phyloP scores from a whole-genome alignment of 768 basidiomycete species.

The Phanerochaete carnosa region DNA sequence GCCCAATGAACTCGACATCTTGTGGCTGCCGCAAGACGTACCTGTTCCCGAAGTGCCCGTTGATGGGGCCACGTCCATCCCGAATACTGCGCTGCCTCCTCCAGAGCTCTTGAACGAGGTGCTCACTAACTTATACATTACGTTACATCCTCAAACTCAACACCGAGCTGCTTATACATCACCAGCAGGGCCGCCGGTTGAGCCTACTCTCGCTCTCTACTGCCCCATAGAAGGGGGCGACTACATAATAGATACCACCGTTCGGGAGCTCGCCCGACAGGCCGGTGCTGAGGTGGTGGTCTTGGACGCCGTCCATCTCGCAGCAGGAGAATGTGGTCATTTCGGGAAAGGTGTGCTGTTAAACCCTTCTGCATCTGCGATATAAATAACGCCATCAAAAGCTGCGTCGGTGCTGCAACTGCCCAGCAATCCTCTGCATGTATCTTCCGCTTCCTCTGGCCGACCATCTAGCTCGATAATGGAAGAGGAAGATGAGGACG shows the following conservation, averaged over 20 bases:
- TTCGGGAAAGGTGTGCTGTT: conserved; percentile 68
- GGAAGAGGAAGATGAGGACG: conserved; percentile 48
- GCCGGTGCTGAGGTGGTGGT: conserved; percentile 80
- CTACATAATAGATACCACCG: conserved; percentile 75
- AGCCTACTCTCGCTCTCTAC: conserved; percentile 83
- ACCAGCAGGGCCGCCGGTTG: conserved; percentile 49
- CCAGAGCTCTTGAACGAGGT: conserved; percentile 75
- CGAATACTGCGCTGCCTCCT: conserved; percentile 51
- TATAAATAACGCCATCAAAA: conserved; percentile 22
- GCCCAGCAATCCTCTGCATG: conserved; percentile 75
- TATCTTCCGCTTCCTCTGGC: conserved; percentile 32
- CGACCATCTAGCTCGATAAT: conserved; percentile 27
- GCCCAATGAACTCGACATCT: conserved; percentile 51
- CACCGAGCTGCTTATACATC: conserved; percentile 64
- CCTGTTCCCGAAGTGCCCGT: not conserved
- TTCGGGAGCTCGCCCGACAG: conserved; percentile 70
- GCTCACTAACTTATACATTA: conserved; percentile 70
- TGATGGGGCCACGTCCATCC: conserved; percentile 14
- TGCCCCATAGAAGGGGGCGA: conserved; percentile 89
- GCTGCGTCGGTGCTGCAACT: conserved; percentile 69
- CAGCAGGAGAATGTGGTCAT: conserved; percentile 82
- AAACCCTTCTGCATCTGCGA: not conserved
- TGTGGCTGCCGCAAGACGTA: conserved; percentile 53
- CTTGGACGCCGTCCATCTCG: conserved; percentile 79
- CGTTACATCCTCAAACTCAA: conserved; percentile 80